Evolutionary conservation across 2,329 filamentous ascomycete genomes (phyloP).

Genomic region (Canariomyces notabilis): DNA sequence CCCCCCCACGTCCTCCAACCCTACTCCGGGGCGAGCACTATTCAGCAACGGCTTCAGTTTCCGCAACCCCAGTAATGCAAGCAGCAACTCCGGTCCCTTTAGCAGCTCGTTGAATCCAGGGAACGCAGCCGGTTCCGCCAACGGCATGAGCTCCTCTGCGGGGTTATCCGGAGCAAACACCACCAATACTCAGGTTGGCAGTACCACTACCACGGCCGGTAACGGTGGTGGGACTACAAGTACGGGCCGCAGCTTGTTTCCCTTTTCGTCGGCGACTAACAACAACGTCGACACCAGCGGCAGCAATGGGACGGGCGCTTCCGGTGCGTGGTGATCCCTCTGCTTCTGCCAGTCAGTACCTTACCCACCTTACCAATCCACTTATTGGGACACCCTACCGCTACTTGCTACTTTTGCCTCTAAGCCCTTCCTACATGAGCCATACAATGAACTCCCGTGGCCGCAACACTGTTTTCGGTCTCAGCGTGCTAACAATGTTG

Average conservation of each 20-base stretch:
- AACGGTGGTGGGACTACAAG: not conserved
- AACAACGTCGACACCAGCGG: not conserved
- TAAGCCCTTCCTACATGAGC: not conserved
- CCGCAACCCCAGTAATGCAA: conserved; percentile 1
- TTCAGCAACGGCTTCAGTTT: not conserved
- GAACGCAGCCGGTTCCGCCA: not conserved
- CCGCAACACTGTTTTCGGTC: not conserved
- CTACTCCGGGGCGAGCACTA: not conserved
- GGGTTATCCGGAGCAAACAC: not conserved
- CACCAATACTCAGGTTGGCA: not conserved
- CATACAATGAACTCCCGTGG: not conserved
- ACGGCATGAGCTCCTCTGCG: not conserved
- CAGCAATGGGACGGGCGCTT: not conserved
- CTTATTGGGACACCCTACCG: not conserved
- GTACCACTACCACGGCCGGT: conserved; percentile 1
- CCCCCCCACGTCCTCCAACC: conserved; percentile 1
- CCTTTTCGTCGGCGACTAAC: not conserved
- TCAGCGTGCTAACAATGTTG: conserved; percentile 2
- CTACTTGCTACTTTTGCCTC: not conserved
- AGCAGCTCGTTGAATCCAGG: not conserved
- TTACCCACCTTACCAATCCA: conserved; percentile 1
- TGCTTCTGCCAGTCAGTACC: conserved; percentile 3
- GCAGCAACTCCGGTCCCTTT: not conserved
- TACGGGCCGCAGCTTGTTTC: not conserved
- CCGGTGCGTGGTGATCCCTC: conserved; percentile 1